Evolutionary conservation across 2,329 filamentous ascomycete genomes (phyloP).

Genomic region (Aspergillus novofumigatus): DNA sequence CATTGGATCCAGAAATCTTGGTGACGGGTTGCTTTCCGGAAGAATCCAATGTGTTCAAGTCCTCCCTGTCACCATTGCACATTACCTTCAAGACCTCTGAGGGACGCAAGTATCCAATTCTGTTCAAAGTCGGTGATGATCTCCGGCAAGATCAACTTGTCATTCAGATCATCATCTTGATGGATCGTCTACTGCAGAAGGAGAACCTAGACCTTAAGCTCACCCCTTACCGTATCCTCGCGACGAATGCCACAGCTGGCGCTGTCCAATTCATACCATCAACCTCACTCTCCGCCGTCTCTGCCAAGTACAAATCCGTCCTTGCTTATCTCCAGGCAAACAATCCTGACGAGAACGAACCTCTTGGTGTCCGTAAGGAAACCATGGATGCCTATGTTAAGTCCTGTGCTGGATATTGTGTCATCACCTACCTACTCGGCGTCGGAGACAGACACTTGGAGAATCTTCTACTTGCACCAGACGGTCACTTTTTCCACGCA

Average conservation of each 20-base stretch:
- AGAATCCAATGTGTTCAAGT: conserved; percentile 91
- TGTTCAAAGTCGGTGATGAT: conserved; percentile 97
- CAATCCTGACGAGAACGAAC: conserved; percentile 78
- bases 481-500: conserved; percentile 94
- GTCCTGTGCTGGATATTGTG: conserved; percentile 95
- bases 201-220: conserved; percentile 95
- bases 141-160: conserved; percentile 95
- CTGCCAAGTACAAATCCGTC: conserved; percentile 72
- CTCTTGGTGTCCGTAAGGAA: conserved; percentile 83
- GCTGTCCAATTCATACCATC: conserved; percentile 92
- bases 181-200: conserved; percentile 92
- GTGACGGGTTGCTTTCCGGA: conserved; percentile 78
- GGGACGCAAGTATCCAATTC: conserved; percentile 78
- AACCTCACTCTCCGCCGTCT: conserved; percentile 75
- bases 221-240: conserved; percentile 92
- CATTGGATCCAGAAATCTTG: conserved; percentile 77
- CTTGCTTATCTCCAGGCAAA: conserved; percentile 83
- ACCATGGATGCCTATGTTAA: conserved; percentile 93
- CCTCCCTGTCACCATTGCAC: conserved; percentile 84
- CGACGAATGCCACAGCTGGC: conserved; percentile 82
- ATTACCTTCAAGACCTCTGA: conserved; percentile 80
- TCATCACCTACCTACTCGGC: conserved; percentile 95
- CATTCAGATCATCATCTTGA: conserved; percentile 94
- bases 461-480: conserved; percentile 84
- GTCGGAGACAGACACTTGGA: conserved; percentile 95